Conservation (phyloP, 768 basidiomycete genomes). For the Mycena leptocephala region DNA sequence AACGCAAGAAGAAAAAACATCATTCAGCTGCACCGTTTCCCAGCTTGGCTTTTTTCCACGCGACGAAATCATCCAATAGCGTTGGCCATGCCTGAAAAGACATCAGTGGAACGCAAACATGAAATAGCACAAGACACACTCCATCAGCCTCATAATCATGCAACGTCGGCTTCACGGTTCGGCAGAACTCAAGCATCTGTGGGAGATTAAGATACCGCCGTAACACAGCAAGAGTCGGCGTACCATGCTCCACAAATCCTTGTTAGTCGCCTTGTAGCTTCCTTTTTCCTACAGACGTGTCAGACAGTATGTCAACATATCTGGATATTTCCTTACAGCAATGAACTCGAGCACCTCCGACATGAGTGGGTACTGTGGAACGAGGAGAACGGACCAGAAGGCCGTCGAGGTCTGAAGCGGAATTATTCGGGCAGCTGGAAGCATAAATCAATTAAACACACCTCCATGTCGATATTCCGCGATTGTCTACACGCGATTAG, state of each 20-base stretch:
- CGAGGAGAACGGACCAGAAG: conserved; percentile 83
- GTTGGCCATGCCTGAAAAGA: conserved; percentile 84
- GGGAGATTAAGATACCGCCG: conserved; percentile 5
- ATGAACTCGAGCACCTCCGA: conserved; percentile 79
- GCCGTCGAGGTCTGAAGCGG: conserved; percentile 73
- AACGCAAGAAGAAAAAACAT: not conserved
- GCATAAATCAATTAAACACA: conserved; percentile 45
- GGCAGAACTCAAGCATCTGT: conserved; percentile 86
- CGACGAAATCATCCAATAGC: conserved; percentile 84
- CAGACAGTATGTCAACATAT: conserved; percentile 2
- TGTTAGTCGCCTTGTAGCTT: conserved; percentile 84
- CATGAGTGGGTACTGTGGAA: conserved; percentile 78
- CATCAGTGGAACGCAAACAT: conserved; percentile 6
- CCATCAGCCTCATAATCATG: conserved; percentile 84
- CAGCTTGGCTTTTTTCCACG: conserved; percentile 67
- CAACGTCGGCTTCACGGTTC: conserved; percentile 71
- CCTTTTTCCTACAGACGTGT: conserved; percentile 62
- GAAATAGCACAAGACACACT: conserved; percentile 58
- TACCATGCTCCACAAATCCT: conserved; percentile 92
- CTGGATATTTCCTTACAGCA: conserved; percentile 57
- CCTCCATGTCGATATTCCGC: conserved; percentile 89
- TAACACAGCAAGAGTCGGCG: conserved; percentile 33
- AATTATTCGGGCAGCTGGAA: not conserved
- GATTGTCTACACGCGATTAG: conserved; percentile 63
- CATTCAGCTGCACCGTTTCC: conserved; percentile 34